A percentile compares a stretch with the other conserved stretches of the same genome.
phyloP scores from a whole-genome alignment of 208 protist species.

The Acanthamoeba castellanii region DNA sequence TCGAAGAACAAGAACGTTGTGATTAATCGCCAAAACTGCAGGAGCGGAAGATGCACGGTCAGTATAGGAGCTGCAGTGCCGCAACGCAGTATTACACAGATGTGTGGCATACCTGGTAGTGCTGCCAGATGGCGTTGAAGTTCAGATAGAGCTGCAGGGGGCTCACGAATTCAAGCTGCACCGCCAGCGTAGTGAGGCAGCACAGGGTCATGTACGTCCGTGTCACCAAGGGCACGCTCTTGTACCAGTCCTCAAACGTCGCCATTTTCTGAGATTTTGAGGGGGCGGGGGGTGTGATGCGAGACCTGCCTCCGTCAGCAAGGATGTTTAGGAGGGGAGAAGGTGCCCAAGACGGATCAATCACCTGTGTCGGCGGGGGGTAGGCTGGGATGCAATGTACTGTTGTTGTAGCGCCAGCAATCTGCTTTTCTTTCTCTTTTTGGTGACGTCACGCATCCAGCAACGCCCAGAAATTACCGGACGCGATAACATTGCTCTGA shows the following conservation, averaged over 20 bases:
- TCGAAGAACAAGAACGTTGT: conserved; percentile 94
- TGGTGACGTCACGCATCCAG: background rate
- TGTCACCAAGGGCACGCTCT: conserved; percentile 84
- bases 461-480: background rate
- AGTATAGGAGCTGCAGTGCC: no score
- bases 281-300: no score
- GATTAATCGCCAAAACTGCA: conserved; percentile 91
- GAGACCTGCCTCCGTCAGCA: no score
- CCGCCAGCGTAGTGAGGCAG: conserved; percentile 88
- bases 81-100: no score
- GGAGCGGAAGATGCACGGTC: background rate
- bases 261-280: conserved; percentile 76
- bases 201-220: conserved; percentile 86
- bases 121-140: conserved; percentile 79
- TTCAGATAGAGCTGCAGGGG: conserved; percentile 90
- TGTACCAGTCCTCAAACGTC: conserved; percentile 87
- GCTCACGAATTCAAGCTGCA: conserved; percentile 88
- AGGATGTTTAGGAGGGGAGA: background rate
- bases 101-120: conserved; percentile 24
- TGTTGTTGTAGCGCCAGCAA: no score
- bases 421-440: no score
- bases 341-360: background rate
- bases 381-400: no score
- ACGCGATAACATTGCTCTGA: background rate
- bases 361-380: no score